Conservation (phyloP, 2,329 filamentous ascomycete genomes). For the Parafenestella ontariensis region DNA sequence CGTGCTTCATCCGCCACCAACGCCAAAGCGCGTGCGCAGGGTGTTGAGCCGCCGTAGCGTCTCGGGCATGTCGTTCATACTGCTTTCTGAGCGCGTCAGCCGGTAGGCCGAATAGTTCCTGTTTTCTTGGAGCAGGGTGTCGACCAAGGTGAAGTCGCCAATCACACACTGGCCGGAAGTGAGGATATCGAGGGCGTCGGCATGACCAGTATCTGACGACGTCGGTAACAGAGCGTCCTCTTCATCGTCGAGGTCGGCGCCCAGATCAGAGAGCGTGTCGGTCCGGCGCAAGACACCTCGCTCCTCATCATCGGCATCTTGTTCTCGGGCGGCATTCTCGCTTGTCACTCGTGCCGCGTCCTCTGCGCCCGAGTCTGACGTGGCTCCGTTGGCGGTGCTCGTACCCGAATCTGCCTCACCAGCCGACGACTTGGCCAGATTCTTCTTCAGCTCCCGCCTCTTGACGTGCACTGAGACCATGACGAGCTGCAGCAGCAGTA, state of each 20-base stretch:
- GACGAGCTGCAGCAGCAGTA: slow-evolving; percentile 63
- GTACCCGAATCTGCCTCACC: slow-evolving; percentile 18
- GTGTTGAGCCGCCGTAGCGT: slow-evolving; percentile 44
- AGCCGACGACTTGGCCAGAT: slow-evolving; percentile 35
- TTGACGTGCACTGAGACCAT: slow-evolving; percentile 64
- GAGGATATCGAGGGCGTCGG: slow-evolving; percentile 53
- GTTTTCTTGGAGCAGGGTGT: slow-evolving; percentile 53
- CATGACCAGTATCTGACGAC: slow-evolving; percentile 30
- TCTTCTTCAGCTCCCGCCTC: slow-evolving; percentile 56
- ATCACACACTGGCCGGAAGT: slow-evolving; percentile 57
- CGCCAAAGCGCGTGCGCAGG: slow-evolving; percentile 43
- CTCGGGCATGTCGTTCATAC: slow-evolving; percentile 39
- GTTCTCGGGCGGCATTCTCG: slow-evolving; percentile 41
- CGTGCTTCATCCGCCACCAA: slow-evolving; percentile 38
- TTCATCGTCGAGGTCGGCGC: slow-evolving; percentile 51
- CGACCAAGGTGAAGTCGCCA: slow-evolving; percentile 52
- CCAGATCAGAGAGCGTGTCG: slow-evolving; percentile 46
- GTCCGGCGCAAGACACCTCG: slow-evolving; percentile 58
- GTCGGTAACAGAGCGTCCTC: slow-evolving; percentile 38
- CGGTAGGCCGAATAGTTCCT: slow-evolving; percentile 46
- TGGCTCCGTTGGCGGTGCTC: slow-evolving; percentile 8
- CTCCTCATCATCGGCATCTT: slow-evolving; percentile 68
- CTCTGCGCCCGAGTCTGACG: slow-evolving; percentile 14
- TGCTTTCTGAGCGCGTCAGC: slow-evolving; percentile 34
- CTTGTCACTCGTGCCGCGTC: slow-evolving; percentile 8